phyloP scores from a whole-genome alignment of 23 red algal genomes.

The Gracilaria caudata region DNA sequence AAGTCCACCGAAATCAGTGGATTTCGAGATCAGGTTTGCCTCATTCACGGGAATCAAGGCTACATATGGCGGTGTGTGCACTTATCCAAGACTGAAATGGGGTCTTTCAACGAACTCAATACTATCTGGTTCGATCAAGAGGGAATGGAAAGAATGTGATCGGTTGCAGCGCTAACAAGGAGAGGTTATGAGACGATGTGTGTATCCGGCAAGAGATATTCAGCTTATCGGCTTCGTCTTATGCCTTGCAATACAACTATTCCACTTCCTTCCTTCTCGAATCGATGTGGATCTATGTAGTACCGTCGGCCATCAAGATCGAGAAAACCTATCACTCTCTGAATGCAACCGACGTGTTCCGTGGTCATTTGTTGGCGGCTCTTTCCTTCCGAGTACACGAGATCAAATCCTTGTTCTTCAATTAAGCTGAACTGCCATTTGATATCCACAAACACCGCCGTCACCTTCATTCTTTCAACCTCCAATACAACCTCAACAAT shows the following conservation, averaged over 20 bases:
- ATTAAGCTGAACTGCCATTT: background rate
- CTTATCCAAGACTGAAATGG: no score
- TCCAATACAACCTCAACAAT: background rate
- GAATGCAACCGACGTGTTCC: background rate
- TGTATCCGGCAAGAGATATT: no score
- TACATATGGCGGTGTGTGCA: no score
- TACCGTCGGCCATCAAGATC: constrained; percentile 1
- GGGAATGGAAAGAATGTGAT: no score
- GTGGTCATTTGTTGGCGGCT: background rate
- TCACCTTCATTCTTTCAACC: background rate
- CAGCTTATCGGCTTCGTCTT: background rate
- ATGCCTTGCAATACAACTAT: background rate
- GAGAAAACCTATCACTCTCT: constrained; percentile 13
- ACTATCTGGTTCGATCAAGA: no score
- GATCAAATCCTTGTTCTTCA: background rate
- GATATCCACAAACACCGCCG: background rate
- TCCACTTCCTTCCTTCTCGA: background rate
- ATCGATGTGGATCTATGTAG: background rate
- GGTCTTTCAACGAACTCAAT: no score
- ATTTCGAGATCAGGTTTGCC: no score
- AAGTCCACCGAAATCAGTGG: no score
- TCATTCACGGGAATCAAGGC: no score
- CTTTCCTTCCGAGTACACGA: background rate
- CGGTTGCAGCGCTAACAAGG: no score
- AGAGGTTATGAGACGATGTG: no score